phyloP scores from a whole-genome alignment of 2,329 filamentous ascomycete species.

The Exophiala dermatitidis region DNA sequence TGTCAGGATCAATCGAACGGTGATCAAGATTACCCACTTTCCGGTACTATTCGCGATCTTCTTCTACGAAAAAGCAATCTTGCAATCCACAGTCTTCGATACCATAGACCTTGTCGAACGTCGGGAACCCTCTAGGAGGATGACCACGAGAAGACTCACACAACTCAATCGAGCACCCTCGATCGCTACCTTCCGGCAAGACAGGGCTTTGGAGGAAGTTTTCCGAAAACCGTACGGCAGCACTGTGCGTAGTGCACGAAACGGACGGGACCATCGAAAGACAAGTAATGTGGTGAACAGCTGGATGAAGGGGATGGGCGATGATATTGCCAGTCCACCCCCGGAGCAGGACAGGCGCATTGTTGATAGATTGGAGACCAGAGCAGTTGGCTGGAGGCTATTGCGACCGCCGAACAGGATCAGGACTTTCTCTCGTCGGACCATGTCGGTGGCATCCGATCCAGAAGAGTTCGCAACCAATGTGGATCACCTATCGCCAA shows the following conservation, averaged over 20 bases:
- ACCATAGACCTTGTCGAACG: slow-evolving; percentile 80
- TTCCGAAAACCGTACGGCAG: slow-evolving; percentile 68
- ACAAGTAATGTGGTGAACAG: slow-evolving; percentile 75
- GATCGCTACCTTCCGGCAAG: slow-evolving; percentile 80
- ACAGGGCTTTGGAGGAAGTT: slow-evolving; percentile 82
- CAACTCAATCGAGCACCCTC: slow-evolving; percentile 73
- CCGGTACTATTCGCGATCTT: slow-evolving; percentile 83
- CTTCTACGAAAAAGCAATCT: slow-evolving; percentile 71
- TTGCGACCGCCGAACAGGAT: slow-evolving; percentile 36
- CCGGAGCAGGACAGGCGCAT: slow-evolving; percentile 55
- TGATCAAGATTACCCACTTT: slow-evolving; percentile 87
- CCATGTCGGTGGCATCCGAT: slow-evolving; percentile 51
- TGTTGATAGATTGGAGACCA: slow-evolving; percentile 51
- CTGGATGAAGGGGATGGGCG: slow-evolving; percentile 72
- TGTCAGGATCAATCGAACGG: slow-evolving; percentile 75
- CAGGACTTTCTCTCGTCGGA: slow-evolving; percentile 46
- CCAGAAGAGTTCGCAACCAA: slow-evolving; percentile 43
- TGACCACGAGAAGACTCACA: slow-evolving; percentile 53
- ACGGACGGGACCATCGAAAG: slow-evolving; percentile 59
- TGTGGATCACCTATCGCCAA: slow-evolving; percentile 30
- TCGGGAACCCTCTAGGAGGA: slow-evolving; percentile 46
- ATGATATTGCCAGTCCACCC: slow-evolving; percentile 49
- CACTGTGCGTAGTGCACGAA: slow-evolving; percentile 53
- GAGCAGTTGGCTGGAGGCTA: slow-evolving; percentile 42
- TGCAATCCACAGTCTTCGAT: slow-evolving; percentile 70